Evolutionary conservation across 331 rosid genomes (phyloP).

Genomic region (Pyracantha coccinea): DNA sequence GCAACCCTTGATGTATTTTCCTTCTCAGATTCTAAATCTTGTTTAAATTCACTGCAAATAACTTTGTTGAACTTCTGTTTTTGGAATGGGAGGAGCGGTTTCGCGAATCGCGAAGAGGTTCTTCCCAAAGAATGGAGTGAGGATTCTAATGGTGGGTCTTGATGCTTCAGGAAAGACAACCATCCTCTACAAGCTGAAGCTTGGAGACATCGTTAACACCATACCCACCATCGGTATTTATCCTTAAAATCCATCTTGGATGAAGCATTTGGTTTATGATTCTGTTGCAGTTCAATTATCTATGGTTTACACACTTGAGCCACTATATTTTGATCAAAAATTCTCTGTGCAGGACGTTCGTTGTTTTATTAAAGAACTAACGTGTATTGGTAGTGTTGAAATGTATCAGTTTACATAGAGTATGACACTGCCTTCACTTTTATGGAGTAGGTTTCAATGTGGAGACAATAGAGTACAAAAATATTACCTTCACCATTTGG

Average conservation of each 20-base stretch:
- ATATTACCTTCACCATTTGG: conserved; percentile 37
- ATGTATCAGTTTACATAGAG: neutral
- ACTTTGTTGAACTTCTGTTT: neutral
- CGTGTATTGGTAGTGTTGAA: too few species aligned
- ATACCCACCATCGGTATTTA: conserved; percentile 44
- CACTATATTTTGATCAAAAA: too few species aligned
- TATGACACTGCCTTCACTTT: neutral
- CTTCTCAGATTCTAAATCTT: neutral
- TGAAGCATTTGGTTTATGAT: neutral
- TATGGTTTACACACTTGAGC: too few species aligned
- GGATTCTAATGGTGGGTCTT: conserved; percentile 51
- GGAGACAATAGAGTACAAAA: conserved; percentile 37
- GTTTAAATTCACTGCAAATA: neutral
- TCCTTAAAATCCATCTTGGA: neutral
- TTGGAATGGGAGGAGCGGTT: conserved; percentile 31
- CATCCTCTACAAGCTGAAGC: conserved; percentile 40
- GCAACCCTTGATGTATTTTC: neutral
- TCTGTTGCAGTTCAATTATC: too few species aligned
- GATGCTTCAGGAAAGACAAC: conserved; percentile 51
- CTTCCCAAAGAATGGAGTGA: conserved; percentile 27
- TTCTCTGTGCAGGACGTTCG: too few species aligned
- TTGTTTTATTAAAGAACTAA: too few species aligned
- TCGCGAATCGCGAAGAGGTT: conserved; percentile 27
- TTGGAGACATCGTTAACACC: conserved; percentile 35
- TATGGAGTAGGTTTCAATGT: conserved; percentile 46